Base-by-base conservation (phyloP, 2,329 filamentous ascomycete species). In the Talaromyces amestolkiae region DNA sequence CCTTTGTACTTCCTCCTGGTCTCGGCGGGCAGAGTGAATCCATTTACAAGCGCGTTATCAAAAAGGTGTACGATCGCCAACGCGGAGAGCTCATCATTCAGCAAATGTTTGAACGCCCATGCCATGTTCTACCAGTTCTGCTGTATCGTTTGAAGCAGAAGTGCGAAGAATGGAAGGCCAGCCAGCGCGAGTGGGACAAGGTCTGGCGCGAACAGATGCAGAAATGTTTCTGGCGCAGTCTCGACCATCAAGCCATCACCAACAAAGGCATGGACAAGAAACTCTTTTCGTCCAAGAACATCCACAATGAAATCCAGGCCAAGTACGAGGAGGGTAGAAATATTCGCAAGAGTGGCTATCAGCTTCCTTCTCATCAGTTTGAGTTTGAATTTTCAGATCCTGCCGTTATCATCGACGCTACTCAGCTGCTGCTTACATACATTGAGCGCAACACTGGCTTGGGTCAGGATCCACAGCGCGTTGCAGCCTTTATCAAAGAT, bases 181-280 rank as follows among this genome's bases (percentile, higher is more conserved):
- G 92, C 6, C 93, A 91, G 83, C 92, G 95, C 37, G 96, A 99
- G 76, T 99, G 95, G 95, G 93, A 98, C 78, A 97, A 97, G 79
- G 93, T 99, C 8, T 99, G 95, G 95, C 92, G 95, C 69, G 89
- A 92, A 59, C 95, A 98, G 80, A 98, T 94, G 27, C 91, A 96
- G 74, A 89, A 91, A 73, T 94, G 96, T 82, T 96, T 97, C 79
- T 91, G 96, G 80, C 96, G 93, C 81, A 97, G 93, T 76, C 87
- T 99, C 61, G 95, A 99, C 74, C 95, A 99, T 74, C 96, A 98
- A 85, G 93, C 93, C 22, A 93, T 96, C 66, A 89, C 92, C 62
- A 91, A 92, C 72, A 96, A 95, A 80, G 87, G 89, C 68, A 89
- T 86, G 43, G 95, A 99, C 79, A 98, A 98, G 85, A 90, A 93